phyloP scores from a whole-genome alignment of 768 basidiomycete genomes.

The Vararia minispora region DNA sequence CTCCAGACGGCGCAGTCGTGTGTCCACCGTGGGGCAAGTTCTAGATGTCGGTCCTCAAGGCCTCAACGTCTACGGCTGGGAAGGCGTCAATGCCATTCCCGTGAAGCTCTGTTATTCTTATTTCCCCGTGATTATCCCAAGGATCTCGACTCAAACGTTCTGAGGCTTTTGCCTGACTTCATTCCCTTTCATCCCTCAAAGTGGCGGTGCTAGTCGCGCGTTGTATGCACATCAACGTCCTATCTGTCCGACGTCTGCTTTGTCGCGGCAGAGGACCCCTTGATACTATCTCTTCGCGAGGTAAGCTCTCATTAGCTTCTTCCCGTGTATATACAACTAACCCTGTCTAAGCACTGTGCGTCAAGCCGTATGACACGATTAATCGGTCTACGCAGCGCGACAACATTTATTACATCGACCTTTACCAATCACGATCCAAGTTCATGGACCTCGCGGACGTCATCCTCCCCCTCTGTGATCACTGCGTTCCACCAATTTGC shows the following conservation, averaged over 20 bases:
- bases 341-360: conserved; percentile 63
- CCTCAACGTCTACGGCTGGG: conserved; percentile 97
- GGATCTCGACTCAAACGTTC: neutral
- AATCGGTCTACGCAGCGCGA: conserved; percentile 89
- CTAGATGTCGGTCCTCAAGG: conserved; percentile 83
- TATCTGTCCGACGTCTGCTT: conserved; percentile 67
- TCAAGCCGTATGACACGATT: conserved; percentile 69
- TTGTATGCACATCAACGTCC: conserved; percentile 87
- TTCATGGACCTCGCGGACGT: conserved; percentile 59
- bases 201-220: conserved; percentile 98
- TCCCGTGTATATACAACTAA: conserved; percentile 3
- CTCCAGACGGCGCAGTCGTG: conserved; percentile 71
- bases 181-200: conserved; percentile 85
- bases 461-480: conserved; percentile 61
- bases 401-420: conserved; percentile 64
- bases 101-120: conserved; percentile 73
- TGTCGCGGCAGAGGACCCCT: conserved; percentile 58
- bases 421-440: conserved; percentile 74
- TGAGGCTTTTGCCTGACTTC: conserved; percentile 85
- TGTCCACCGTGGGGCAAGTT: conserved; percentile 94
- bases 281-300: conserved; percentile 67
- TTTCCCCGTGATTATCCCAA: neutral
- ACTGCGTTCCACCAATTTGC: conserved; percentile 68
- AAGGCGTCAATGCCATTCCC: conserved; percentile 83
- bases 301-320: conserved; percentile 28